Conservation (phyloP, 352 stramenopile species). For the Pythium sukuiense region DNA sequence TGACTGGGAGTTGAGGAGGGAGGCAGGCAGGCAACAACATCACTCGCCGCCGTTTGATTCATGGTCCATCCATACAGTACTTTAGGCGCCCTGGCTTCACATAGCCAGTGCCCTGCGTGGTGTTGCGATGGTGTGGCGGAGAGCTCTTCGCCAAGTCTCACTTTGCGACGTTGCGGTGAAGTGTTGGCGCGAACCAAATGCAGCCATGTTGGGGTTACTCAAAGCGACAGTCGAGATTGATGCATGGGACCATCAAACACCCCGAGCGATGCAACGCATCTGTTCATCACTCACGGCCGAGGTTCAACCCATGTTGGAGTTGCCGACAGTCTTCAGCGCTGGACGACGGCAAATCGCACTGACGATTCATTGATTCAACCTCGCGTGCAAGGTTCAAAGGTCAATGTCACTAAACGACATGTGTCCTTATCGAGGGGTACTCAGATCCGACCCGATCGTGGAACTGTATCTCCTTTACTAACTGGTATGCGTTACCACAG, state of each 20-base stretch:
- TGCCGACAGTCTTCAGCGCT: background rate
- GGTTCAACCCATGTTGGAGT: slow-evolving; percentile 4
- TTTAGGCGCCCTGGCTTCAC: background rate
- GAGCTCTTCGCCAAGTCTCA: slow-evolving; percentile 4
- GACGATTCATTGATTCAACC: background rate
- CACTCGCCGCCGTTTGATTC: background rate
- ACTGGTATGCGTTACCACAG: slow-evolving; percentile 6
- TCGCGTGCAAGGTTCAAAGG: background rate
- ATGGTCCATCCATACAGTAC: background rate
- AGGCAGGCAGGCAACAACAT: background rate
- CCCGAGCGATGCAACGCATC: slow-evolving; percentile 2
- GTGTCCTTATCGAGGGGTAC: slow-evolving; percentile 6
- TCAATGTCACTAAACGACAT: background rate
- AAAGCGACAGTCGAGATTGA: background rate
- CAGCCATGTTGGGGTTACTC: background rate
- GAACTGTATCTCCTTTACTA: slow-evolving; percentile 1
- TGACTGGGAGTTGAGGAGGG: background rate
- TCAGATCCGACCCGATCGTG: slow-evolving; percentile 27
- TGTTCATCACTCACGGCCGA: background rate
- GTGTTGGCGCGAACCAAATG: background rate
- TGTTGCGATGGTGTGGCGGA: background rate
- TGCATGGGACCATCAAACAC: background rate
- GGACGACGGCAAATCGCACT: background rate
- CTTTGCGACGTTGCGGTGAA: background rate
- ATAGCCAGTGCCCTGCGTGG: background rate